Evolutionary conservation across 2,329 filamentous ascomycete genomes (phyloP).

Genomic region (Colletotrichum scovillei): DNA sequence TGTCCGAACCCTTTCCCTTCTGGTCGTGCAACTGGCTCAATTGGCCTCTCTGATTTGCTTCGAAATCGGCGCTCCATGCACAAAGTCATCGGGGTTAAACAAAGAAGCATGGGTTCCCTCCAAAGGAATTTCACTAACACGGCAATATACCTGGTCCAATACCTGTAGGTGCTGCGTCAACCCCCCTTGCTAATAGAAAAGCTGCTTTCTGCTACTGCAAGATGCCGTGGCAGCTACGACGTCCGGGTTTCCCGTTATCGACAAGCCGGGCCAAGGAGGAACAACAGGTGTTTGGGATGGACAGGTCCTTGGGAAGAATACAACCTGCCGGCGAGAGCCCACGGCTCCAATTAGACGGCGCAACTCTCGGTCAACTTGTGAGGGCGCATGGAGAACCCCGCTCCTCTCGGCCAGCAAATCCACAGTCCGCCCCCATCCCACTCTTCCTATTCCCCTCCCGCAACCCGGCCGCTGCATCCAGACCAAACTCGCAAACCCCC

Average conservation of each 20-base stretch:
- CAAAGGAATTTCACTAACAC: not conserved
- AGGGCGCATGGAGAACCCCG: conserved; percentile 10
- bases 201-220: conserved; percentile 5
- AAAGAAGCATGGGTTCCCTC: conserved; percentile 22
- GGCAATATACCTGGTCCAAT: not conserved
- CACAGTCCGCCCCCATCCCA: not conserved
- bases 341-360: conserved; percentile 13
- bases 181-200: not conserved
- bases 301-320: not conserved
- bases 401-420: not conserved
- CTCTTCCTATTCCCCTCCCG: conserved; percentile 15
- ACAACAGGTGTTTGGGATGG: not conserved
- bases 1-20: conserved; percentile 24
- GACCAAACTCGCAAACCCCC: not conserved
- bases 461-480: conserved; percentile 18
- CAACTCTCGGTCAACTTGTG: conserved; percentile 9
- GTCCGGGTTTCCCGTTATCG: conserved; percentile 29
- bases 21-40: conserved; percentile 14
- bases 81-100: not conserved
- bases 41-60: not conserved
- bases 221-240: conserved; percentile 21
- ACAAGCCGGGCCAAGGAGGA: conserved; percentile 13
- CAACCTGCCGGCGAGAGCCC: conserved; percentile 11
- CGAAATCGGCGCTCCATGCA: conserved; percentile 16
- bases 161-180: not conserved